Percentiles rank a stretch among this genome's conserved stretches.
phyloP scores from a whole-genome alignment of 805 yeast genomes.

The Yarrowia deformans region DNA sequence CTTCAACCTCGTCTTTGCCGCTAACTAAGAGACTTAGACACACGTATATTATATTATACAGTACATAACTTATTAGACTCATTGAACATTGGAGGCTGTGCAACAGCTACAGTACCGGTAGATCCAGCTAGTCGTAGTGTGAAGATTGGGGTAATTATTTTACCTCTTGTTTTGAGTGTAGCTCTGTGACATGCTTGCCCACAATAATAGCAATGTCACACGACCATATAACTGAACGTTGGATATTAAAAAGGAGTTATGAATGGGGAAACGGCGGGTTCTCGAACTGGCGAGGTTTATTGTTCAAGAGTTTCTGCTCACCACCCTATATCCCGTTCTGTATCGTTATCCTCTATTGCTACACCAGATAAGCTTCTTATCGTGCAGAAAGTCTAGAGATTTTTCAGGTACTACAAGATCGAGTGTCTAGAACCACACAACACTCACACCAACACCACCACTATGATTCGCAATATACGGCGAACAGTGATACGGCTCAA shows the following conservation, averaged over 20 bases:
- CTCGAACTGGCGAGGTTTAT: no score
- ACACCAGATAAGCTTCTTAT: constrained; percentile 31
- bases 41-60: not conserved
- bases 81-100: not conserved
- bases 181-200: not conserved
- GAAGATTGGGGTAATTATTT: no score
- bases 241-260: no score
- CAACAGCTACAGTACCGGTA: no score
- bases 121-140: no score
- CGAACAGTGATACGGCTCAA: not conserved
- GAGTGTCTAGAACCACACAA: not conserved
- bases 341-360: no score
- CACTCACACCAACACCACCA: not conserved
- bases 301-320: no score
- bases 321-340: no score
- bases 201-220: no score
- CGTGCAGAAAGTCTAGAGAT: constrained; percentile 8
- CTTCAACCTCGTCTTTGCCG: constrained; percentile 52
- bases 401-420: not conserved
- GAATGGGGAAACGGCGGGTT: no score
- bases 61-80: constrained; percentile 30
- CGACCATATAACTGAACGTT: no score
- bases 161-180: not conserved
- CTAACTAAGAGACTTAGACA: not conserved
- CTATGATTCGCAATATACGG: constrained; percentile 1